Evolutionary conservation across 371 early-diverging fungal species (phyloP).

Genomic region (Zychaea mexicana): DNA sequence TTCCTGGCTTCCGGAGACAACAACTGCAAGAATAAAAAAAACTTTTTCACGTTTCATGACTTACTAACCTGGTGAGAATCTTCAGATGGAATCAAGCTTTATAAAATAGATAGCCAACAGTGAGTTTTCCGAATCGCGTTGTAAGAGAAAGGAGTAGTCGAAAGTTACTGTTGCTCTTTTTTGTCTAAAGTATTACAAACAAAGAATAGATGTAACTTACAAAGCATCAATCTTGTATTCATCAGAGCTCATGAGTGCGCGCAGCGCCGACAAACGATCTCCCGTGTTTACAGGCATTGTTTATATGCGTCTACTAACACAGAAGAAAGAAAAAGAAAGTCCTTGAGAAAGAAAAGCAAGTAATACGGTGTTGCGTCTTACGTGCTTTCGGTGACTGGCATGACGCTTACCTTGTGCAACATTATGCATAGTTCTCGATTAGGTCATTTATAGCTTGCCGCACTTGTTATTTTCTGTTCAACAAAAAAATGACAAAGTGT

Average conservation of each 20-base stretch:
- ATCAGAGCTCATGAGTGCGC: conserved; percentile 70
- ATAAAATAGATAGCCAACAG: too few relatives aligned
- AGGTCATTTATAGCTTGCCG: too few relatives aligned
- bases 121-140: too few relatives aligned
- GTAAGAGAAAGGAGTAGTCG: too few relatives aligned
- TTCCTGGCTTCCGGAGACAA: background rate
- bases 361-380: background rate
- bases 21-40: background rate
- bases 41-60: background rate
- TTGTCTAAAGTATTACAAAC: too few relatives aligned
- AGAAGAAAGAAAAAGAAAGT: background rate
- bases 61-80: conserved; percentile 90
- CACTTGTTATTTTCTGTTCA: too few relatives aligned
- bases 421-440: too few relatives aligned
- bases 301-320: background rate
- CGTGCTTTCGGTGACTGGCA: background rate
- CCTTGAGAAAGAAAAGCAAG: background rate
- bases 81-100: conserved; percentile 81
- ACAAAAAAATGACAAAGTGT: too few relatives aligned
- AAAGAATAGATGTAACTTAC: conserved; percentile 33
- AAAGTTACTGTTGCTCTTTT: too few relatives aligned
- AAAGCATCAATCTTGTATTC: conserved; percentile 76
- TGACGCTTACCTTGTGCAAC: background rate
- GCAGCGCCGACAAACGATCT: conserved; percentile 63
- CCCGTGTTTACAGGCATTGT: conserved; percentile 55